Evolutionary conservation across 306 rosid genomes (phyloP).

Genomic region (Pyrus betulifolia): DNA sequence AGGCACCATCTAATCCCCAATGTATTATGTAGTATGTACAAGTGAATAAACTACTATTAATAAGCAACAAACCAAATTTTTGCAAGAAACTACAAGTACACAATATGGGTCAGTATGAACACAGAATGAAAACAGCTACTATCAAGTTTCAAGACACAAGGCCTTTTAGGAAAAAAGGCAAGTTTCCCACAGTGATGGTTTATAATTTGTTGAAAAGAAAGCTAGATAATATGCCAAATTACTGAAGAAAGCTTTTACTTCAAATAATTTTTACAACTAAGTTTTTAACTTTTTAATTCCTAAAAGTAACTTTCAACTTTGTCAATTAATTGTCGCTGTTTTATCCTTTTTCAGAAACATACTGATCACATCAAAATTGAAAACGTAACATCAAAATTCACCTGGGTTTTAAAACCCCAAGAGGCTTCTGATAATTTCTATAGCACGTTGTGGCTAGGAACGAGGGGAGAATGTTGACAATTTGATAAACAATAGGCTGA

Average conservation of each 20-base stretch:
- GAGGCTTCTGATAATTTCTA: neutral
- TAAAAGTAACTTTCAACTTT: neutral
- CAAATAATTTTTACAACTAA: neutral
- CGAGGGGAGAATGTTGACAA: neutral
- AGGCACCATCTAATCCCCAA: slow-evolving; percentile 70
- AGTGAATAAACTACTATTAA: neutral
- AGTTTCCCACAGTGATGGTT: neutral
- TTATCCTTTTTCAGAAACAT: neutral
- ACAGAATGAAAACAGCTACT: neutral
- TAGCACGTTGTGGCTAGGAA: neutral
- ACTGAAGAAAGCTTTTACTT: neutral
- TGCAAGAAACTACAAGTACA: neutral
- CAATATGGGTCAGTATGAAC: neutral
- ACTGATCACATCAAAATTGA: neutral
- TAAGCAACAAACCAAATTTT: neutral
- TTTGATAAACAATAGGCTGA: neutral
- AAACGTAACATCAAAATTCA: neutral
- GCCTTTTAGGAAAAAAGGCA: neutral
- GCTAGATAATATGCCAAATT: neutral
- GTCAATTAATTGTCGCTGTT: neutral
- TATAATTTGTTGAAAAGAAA: neutral
- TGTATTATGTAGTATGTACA: slow-evolving; percentile 23
- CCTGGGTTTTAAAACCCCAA: neutral
- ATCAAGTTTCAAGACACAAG: neutral
- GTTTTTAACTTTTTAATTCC: neutral